These are phyloP conservation scores for Penicillium sp. DNA, from an alignment of 2,329 filamentous ascomycete genomes.

Conservation along the genomic window DNA sequence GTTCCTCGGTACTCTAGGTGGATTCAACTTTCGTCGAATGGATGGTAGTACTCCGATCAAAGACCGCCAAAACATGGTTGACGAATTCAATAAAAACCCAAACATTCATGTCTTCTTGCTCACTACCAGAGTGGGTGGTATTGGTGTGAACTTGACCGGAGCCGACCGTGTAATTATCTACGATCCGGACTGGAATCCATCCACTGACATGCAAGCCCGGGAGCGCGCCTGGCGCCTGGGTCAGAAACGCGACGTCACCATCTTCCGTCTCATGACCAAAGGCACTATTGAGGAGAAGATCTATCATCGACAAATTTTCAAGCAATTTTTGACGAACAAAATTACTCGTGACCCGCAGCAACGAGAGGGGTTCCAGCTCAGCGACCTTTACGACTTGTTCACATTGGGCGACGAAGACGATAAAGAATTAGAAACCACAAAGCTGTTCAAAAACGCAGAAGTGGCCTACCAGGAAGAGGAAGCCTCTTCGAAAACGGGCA, in stretches of 20 bases:
- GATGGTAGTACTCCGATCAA: slow-evolving; percentile 91
- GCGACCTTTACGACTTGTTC: slow-evolving; percentile 91
- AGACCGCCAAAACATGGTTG: slow-evolving; percentile 84
- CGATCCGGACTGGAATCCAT: slow-evolving; percentile 98
- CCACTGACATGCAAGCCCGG: slow-evolving; percentile 91
- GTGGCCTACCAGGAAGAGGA: slow-evolving; percentile 62
- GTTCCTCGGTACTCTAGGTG: slow-evolving; percentile 70
- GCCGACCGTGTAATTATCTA: slow-evolving; percentile 97
- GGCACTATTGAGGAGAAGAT: slow-evolving; percentile 99
- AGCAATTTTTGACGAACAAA: slow-evolving; percentile 96
- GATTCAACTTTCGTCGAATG: slow-evolving; percentile 84
- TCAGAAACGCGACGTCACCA: slow-evolving; percentile 92
- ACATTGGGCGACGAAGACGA: slow-evolving; percentile 71
- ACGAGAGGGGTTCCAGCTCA: slow-evolving; percentile 84
- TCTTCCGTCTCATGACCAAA: slow-evolving; percentile 96
- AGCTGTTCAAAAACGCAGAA: slow-evolving; percentile 85
- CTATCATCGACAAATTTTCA: slow-evolving; percentile 97
- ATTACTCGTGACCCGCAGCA: slow-evolving; percentile 94
- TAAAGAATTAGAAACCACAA: slow-evolving; percentile 78
- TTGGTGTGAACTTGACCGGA: slow-evolving; percentile 92
- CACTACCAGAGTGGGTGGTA: slow-evolving; percentile 91
- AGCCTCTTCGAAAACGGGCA: not conserved
- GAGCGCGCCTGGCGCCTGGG: slow-evolving; percentile 95
- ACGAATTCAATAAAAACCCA: slow-evolving; percentile 85
- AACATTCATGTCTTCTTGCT: slow-evolving; percentile 85